Conservation (phyloP, 2,329 filamentous ascomycete genomes). For the Aureobasidium leucospermi region DNA sequence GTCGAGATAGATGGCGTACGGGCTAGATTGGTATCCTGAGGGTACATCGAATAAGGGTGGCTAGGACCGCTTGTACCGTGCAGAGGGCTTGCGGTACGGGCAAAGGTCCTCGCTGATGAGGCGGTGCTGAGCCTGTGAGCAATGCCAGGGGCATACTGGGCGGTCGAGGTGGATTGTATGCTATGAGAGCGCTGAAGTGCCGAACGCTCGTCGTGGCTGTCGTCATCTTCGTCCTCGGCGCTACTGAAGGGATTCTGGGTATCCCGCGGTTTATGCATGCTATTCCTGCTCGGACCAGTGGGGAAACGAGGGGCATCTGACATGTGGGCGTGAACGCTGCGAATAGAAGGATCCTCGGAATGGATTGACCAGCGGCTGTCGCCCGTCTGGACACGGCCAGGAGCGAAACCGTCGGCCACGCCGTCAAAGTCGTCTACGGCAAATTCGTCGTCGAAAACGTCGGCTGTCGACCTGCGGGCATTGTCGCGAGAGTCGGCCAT, state of each 20-base stretch:
- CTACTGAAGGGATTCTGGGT: conserved; percentile 29
- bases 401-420: conserved; percentile 41
- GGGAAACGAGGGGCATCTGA: conserved; percentile 14
- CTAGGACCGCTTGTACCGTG: conserved; percentile 66
- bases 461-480: conserved; percentile 14
- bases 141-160: conserved; percentile 19
- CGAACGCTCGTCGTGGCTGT: conserved; percentile 19
- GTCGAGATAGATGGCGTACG: conserved; percentile 63
- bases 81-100: conserved; percentile 55
- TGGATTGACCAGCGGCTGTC: conserved; percentile 16
- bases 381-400: conserved; percentile 25
- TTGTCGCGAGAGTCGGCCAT: conserved; percentile 4
- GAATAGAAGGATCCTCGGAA: conserved; percentile 24
- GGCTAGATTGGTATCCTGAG: conserved; percentile 54
- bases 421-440: conserved; percentile 36
- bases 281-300: conserved; percentile 20
- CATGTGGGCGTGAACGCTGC: conserved; percentile 24
- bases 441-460: conserved; percentile 44
- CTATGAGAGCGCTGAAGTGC: conserved; percentile 18
- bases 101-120: conserved; percentile 31
- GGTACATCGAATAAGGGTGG: conserved; percentile 79
- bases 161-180: conserved; percentile 32
- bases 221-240: conserved; percentile 25
- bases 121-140: conserved; percentile 27
- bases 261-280: conserved; percentile 25